Evolutionary conservation across 495 filamentous ascomycete genomes (phyloP), one percentile per base, ranked within the genome.

Genomic region (Aspergillus conjunctus): DNA sequence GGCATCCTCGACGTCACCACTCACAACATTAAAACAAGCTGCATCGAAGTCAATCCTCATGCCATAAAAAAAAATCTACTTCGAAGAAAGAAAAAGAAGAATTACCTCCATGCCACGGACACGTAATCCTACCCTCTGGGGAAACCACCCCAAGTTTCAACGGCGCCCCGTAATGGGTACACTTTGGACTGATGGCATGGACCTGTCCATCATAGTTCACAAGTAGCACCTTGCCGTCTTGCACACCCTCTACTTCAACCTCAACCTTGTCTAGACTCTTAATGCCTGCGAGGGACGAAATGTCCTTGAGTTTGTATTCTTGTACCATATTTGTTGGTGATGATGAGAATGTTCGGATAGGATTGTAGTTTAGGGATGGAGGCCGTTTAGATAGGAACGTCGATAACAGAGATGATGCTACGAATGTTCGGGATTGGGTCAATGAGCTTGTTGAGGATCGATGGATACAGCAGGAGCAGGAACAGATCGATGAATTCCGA

Each of bases 1-100:
- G 0, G 93, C 92, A 71, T 98, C 89, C 73, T 98, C 94, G 49
- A 98, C 88, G 61, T 97, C 93, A 31, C 94, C 94, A n/a, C 88
- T 93, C 44, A 80, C 75, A 56, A 90, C 84, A 61, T 91, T 91
- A 75, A 97, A 98, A 79, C 94, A 98, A 41, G 94, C 94, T 92
- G 62, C 20, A 48, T 1, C 44, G 18, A 48, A 1, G 20, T 18
- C 10, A 21, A 21, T 21, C 18, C 44, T 11, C 17, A 21, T 11
- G n/a, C 10, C 6, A 48, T 22, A 11, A 20, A 20, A 18, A 20
- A 18, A 48, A 1, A 48, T 48, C n/a, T 21, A 11, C n/a, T 48
- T 18, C 17, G 10, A 4, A 22, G 18, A 17, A 48, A 34, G 33
- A 18, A 17, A 26, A 17, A 54, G 31, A 44, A 41, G 30, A 77